Base-by-base conservation (phyloP, 306 rosid genomes). In the Chamaecrista fasciculata region DNA sequence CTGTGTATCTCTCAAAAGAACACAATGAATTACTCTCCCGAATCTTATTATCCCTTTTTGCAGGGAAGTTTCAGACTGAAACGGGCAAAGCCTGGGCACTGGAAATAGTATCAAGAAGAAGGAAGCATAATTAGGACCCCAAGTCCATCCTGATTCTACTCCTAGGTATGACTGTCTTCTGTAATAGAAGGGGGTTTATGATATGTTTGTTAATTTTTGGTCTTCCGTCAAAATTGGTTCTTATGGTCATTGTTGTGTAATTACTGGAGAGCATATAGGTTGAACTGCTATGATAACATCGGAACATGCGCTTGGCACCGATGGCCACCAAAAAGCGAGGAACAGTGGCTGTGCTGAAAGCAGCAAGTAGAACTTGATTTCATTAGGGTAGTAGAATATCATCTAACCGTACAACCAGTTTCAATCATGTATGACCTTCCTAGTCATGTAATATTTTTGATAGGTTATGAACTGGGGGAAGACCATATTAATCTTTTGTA, bases 51-150 rank as follows among this genome's bases (percentile, higher is more conserved):
- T 64, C 16, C 36, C n/a, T 23, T 62, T 6, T 16, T 21, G 78
- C 85, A 89, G 95, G 95, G 55, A 89, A 92, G 91, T 92, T 92
- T 71, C 91, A 89, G 83, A 89, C 98, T 37, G 95, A 92, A 65
- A 36, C 73, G 28, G 98, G 96, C 73, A 90, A 86, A 80, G 86
- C 98, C 14, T 92, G 96, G 98, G 98, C 98, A 12, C 70, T 77
- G 18, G 98, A 92, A 85, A 80, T 92, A 26, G 86, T 66, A 67
- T 89, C 95, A 18, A 83, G 97, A 78, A 85, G 93, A 52, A 79
- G 83, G 82, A 83, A 53, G 34, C 69, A 60, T 16, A 50, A 42
- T n/a, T 75, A 60, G 50, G 10, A 29, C n/a, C 16, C 51, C 46
- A 24, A 3, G n/a, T 42, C 33, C n/a, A 40, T 37, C 18, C 36